Evolutionary conservation across 1,284 basidiomycete genomes (phyloP), one percentile per base, ranked within the genome.

Genomic region (Ustilago vetiveriae): DNA sequence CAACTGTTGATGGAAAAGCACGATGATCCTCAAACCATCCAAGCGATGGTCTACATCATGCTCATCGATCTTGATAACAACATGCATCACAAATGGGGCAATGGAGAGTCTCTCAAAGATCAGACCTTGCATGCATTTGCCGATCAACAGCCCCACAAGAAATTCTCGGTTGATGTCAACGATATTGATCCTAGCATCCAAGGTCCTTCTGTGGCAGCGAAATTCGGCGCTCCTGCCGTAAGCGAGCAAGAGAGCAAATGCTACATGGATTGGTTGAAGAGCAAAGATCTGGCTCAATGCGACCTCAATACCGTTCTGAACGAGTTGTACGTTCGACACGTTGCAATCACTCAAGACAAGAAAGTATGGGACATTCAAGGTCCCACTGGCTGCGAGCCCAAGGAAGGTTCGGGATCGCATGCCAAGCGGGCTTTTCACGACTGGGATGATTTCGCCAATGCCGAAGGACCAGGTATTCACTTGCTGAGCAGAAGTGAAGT

Each of bases 241-340:
- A 37, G 35, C 0, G 8, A n/a, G 3, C 17, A 21, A 0, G 60
- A 58, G 19, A 46, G 38, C 0, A 24, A 14, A 5, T 65, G 62
- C 23, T 65, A 49, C 29, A 4, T 3, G 0, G 5, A 29, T 14
- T 65, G 37, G 36, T 27, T 65, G 2, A 7, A 21, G 10, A 10
- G 9, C 0, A 23, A 37, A 2, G 14, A 21, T 0, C 41, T 16
- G 4, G 29, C 19, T 0, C 8, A 26, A 26, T 26, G 6, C 0
- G 48, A 17, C 6, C 13, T 52, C 5, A 14, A 56, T 30, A 55
- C 48, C 6, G 49, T 62, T 4, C 17, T 67, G 4, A 67, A 67
- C 49, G 64, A 67, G 43, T 32, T 67, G 6, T 67, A 53, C 27
- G 57, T 57, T 10, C 29, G 40, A n/a, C 46, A 53, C 33, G 54